Evolutionary conservation across 108 stramenopile species (phyloP).

Genomic region (Nitzschia sp.): DNA sequence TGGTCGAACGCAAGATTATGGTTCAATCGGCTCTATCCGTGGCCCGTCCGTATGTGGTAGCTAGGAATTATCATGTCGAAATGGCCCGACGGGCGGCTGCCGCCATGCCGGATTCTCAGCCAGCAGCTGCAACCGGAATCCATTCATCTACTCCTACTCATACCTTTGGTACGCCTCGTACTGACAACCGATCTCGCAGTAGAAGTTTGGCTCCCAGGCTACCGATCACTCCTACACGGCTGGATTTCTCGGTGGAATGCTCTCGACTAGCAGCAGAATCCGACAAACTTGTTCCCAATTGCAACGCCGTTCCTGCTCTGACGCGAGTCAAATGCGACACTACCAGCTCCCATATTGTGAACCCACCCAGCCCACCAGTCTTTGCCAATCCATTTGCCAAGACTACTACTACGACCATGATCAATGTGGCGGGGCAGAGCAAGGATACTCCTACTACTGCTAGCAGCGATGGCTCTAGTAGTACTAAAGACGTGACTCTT

Average conservation of each 20-base stretch:
- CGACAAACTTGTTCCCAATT: too few species aligned
- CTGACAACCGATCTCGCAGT: conserved; percentile 1
- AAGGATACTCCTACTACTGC: background rate
- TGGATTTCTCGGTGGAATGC: background rate
- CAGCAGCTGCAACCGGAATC: too few species aligned
- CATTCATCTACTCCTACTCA: too few species aligned
- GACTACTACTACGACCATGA: background rate
- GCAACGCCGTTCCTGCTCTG: background rate
- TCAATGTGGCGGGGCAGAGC: too few species aligned
- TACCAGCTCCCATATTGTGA: too few species aligned
- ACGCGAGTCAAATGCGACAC: too few species aligned
- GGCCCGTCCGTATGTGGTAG: too few species aligned
- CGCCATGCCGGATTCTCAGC: too few species aligned
- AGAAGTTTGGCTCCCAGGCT: background rate
- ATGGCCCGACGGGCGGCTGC: too few species aligned
- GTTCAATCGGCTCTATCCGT: background rate
- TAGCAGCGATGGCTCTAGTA: background rate
- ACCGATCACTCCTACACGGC: conserved; percentile 1
- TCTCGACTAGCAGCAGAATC: background rate
- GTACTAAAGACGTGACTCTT: conserved; percentile 2
- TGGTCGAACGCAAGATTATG: conserved; percentile 2
- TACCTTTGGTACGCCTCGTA: background rate
- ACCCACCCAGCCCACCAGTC: background rate
- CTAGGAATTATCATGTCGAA: too few species aligned
- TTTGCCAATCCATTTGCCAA: background rate